Percentiles rank a stretch among this genome's conserved stretches.
Evolutionary conservation across 768 basidiomycete species (phyloP).

Genomic region (Hirschioporus abietinus): DNA sequence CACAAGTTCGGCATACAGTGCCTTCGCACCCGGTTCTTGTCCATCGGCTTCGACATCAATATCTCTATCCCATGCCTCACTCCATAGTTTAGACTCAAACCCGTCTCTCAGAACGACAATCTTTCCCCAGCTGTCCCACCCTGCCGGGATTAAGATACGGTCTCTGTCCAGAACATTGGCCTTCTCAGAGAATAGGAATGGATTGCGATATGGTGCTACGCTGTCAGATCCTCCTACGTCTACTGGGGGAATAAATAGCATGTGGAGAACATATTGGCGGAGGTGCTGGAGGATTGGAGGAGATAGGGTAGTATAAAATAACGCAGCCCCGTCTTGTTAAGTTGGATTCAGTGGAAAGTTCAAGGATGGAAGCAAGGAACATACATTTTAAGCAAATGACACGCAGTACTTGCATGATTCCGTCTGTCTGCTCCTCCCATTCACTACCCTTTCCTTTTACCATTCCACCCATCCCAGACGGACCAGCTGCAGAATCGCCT

Average conservation of each 20-base stretch:
- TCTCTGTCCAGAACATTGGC: constrained; percentile 94
- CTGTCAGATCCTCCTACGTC: constrained; percentile 28
- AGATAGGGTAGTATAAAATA: constrained; percentile 87
- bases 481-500: constrained; percentile 61
- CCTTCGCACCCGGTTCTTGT: constrained; percentile 51
- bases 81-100: constrained; percentile 80
- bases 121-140: constrained; percentile 99
- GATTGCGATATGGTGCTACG: constrained; percentile 56
- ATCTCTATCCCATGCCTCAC: constrained; percentile 75
- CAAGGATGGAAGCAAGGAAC: constrained; percentile 25
- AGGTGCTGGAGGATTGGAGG: constrained; percentile 72
- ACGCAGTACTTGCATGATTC: constrained; percentile 90
- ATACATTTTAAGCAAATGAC: constrained; percentile 89
- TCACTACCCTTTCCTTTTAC: constrained; percentile 88
- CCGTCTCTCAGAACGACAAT: constrained; percentile 86
- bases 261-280: constrained; percentile 78
- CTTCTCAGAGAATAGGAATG: constrained; percentile 81
- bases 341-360: background rate
- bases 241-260: constrained; percentile 59
- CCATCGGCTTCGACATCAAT: constrained; percentile 36
- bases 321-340: constrained; percentile 73
- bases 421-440: constrained; percentile 95
- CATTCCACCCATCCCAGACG: constrained; percentile 84
- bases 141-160: constrained; percentile 85
- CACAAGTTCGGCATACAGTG: constrained; percentile 65